A percentile compares a stretch with the other conserved stretches of the same genome.
These are phyloP conservation scores for Nakaseomyces delphensis DNA, from an alignment of 1,139 yeast genomes.

Conservation along the genomic window DNA sequence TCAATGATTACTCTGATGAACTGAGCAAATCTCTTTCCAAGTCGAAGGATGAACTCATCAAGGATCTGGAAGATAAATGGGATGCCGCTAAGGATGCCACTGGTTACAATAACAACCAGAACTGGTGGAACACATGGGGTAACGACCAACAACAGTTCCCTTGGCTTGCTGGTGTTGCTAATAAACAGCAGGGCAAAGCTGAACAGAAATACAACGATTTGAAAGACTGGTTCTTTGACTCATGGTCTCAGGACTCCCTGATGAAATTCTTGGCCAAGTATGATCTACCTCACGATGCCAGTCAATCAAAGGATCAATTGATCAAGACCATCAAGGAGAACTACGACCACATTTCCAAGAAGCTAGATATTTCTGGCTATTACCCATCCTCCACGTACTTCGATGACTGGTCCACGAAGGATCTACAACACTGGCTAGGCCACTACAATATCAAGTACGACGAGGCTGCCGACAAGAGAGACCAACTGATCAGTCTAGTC, in stretches of 20 bases:
- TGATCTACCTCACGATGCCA: slow-evolving; percentile 30
- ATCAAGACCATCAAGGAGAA: slow-evolving; percentile 34
- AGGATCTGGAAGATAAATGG: slow-evolving; percentile 29
- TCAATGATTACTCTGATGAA: slow-evolving; percentile 26
- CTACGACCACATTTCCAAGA: slow-evolving; percentile 35
- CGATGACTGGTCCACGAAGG: slow-evolving; percentile 39
- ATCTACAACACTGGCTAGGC: slow-evolving; percentile 41
- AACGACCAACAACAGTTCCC: slow-evolving; percentile 5
- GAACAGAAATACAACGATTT: slow-evolving; percentile 1
- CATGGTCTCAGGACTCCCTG: slow-evolving; percentile 40
- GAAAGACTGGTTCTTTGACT: slow-evolving; percentile 39
- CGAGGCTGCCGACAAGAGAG: slow-evolving; percentile 34
- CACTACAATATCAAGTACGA: slow-evolving; percentile 39
- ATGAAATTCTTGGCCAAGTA: slow-evolving; percentile 34
- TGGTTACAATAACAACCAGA: slow-evolving; percentile 7
- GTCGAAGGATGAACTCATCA: slow-evolving; percentile 21
- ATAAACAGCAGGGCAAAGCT: background rate
- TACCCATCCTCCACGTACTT: slow-evolving; percentile 48
- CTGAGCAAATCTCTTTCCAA: slow-evolving; percentile 33
- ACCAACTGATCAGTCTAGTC: slow-evolving; percentile 38
- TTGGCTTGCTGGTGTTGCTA: slow-evolving; percentile 7
- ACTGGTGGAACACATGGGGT: slow-evolving; percentile 6
- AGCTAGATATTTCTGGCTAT: slow-evolving; percentile 36
- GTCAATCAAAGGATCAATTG: slow-evolving; percentile 34
- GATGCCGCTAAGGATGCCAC: slow-evolving; percentile 11